A percentile compares a stretch with the other conserved stretches of the same genome.
Conservation (phyloP, 495 filamentous ascomycete genomes). For the Aspergillus campestris region DNA sequence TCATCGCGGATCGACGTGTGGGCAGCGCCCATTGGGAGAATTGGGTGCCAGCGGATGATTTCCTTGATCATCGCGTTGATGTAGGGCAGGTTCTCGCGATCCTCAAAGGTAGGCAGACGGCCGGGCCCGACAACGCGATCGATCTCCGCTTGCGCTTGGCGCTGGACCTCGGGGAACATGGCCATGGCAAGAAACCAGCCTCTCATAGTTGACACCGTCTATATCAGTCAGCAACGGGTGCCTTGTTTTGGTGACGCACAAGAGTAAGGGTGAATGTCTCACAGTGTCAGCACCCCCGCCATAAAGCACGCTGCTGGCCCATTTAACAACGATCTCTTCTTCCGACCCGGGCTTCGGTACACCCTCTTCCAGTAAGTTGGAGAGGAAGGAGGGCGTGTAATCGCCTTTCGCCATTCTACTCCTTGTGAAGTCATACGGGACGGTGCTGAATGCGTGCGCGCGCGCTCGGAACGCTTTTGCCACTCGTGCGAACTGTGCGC, state of each 20-base stretch:
- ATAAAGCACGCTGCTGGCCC: constrained; percentile 38
- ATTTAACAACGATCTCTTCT: constrained; percentile 22
- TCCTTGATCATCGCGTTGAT: constrained; percentile 36
- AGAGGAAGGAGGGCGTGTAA: constrained; percentile 27
- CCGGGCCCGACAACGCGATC: constrained; percentile 39
- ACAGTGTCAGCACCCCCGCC: constrained; percentile 47
- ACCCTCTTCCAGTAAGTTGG: constrained; percentile 18
- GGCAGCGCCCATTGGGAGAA: constrained; percentile 40
- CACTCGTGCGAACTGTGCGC: constrained; percentile 31
- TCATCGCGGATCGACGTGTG: constrained; percentile 49
- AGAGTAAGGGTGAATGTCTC: neutral
- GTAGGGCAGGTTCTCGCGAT: constrained; percentile 31
- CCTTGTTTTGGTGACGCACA: neutral
- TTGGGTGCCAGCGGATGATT: constrained; percentile 35
- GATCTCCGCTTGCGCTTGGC: constrained; percentile 50
- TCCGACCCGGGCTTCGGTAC: neutral
- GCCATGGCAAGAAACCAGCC: constrained; percentile 42
- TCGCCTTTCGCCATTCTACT: constrained; percentile 27
- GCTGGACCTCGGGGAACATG: constrained; percentile 40
- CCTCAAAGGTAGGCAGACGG: constrained; percentile 16
- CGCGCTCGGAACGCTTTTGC: constrained; percentile 16
- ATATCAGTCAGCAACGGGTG: neutral
- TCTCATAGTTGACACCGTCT: constrained; percentile 22
- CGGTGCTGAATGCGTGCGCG: neutral
- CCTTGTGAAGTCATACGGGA: constrained; percentile 34